phyloP scores from a whole-genome alignment of 768 basidiomycete genomes.

The Tricholoma matsutake region DNA sequence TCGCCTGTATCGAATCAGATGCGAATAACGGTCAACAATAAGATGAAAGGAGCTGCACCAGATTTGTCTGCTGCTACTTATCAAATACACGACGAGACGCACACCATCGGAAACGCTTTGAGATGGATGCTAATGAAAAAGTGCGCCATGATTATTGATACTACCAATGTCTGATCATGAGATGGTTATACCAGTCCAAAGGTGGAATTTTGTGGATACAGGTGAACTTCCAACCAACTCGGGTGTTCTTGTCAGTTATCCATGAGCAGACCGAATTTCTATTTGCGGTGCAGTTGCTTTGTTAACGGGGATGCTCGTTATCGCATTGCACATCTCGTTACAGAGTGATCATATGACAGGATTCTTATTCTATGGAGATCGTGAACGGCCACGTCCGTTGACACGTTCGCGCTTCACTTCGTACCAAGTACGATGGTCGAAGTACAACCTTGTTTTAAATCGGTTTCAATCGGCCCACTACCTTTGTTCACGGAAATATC shows the following conservation, averaged over 20 bases:
- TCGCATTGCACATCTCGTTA: background rate
- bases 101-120: slow-evolving; percentile 93
- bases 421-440: background rate
- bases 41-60: slow-evolving; percentile 82
- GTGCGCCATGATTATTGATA: slow-evolving; percentile 41
- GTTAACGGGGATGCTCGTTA: background rate
- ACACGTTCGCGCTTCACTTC: background rate
- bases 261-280: background rate
- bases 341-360: background rate
- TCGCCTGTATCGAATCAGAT: background rate
- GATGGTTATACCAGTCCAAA: slow-evolving; percentile 62
- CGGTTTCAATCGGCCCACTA: background rate
- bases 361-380: background rate
- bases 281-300: background rate
- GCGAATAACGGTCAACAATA: background rate
- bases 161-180: slow-evolving; percentile 1
- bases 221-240: slow-evolving; percentile 62
- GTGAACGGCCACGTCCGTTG: background rate
- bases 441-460: background rate
- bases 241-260: too few species aligned
- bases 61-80: slow-evolving; percentile 90
- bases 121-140: slow-evolving; percentile 99
- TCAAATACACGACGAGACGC: slow-evolving; percentile 89
- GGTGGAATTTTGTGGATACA: slow-evolving; percentile 98
- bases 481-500: slow-evolving; percentile 9